Evolutionary conservation across 2,329 filamentous ascomycete genomes (phyloP).

Genomic region (Ceratocystis smalleyi): DNA sequence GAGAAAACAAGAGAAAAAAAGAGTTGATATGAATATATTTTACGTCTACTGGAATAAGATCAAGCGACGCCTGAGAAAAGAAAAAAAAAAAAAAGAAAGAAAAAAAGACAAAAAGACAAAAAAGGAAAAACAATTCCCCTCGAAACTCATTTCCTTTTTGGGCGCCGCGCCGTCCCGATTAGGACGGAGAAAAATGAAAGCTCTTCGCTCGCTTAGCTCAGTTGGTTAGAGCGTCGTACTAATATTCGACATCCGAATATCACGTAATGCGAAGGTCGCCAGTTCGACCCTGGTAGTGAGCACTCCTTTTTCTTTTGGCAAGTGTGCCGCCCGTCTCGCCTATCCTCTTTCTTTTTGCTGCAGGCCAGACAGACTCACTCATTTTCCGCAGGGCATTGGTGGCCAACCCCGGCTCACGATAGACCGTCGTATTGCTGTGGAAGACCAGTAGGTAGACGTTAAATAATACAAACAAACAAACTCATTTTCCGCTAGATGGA

Average conservation of each 20-base stretch:
- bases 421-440: no score
- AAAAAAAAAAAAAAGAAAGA: not conserved
- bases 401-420: no score
- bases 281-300: conserved; percentile 16
- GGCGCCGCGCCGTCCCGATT: no score
- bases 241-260: conserved; percentile 8
- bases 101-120: not conserved
- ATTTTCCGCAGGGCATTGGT: no score
- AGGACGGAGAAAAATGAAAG: not conserved
- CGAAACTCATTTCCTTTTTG: not conserved
- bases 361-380: not conserved
- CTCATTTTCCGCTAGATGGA: no score
- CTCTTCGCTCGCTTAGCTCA: conserved; percentile 15
- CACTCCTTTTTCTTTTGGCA: not conserved
- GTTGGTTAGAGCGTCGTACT: conserved; percentile 16
- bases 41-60: no score
- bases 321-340: not conserved
- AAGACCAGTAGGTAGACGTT: no score
- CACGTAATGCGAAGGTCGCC: conserved; percentile 14
- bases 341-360: not conserved
- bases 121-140: not conserved
- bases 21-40: no score
- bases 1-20: no score
- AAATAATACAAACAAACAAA: no score
- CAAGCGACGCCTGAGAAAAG: not conserved